Percentiles rank a stretch among this genome's conserved stretches.
Evolutionary conservation across 192 early-diverging fungal species (phyloP).

Genomic region (Rhizophagus prolifer): DNA sequence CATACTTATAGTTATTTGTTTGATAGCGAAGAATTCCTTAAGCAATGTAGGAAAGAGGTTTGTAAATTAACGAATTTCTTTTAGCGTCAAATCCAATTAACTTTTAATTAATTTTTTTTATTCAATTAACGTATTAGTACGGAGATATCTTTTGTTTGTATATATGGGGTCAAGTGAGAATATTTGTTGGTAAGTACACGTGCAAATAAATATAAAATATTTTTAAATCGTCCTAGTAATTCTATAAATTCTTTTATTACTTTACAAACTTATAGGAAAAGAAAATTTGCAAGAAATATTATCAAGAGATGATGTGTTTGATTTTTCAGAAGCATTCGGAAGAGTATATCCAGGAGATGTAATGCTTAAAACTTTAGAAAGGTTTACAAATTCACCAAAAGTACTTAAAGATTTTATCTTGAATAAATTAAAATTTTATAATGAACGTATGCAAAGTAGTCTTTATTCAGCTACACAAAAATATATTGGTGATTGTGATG

Average conservation of each 20-base stretch:
- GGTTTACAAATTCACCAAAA: neutral
- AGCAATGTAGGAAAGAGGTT: too few species aligned
- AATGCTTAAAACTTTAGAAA: neutral
- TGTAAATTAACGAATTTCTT: too few species aligned
- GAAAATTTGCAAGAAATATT: neutral
- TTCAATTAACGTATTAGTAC: neutral
- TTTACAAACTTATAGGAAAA: neutral
- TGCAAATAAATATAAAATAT: too few species aligned
- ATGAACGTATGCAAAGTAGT: neutral
- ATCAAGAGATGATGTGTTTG: neutral
- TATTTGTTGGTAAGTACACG: too few species aligned
- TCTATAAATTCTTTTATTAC: neutral
- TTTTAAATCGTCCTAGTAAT: neutral
- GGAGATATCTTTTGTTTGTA: neutral
- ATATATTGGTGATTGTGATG: neutral
- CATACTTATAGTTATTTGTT: too few species aligned
- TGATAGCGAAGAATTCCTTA: too few species aligned
- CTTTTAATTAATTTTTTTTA: neutral
- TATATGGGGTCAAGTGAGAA: neutral
- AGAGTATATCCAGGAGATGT: neutral
- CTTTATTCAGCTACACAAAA: neutral
- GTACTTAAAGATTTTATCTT: neutral
- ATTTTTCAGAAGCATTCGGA: neutral
- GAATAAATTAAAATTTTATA: neutral
- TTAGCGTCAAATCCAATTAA: neutral